These are phyloP conservation scores for Dendrobium chrysotoxum DNA, from an alignment of 106 monocot species.

Conservation along the genomic window DNA sequence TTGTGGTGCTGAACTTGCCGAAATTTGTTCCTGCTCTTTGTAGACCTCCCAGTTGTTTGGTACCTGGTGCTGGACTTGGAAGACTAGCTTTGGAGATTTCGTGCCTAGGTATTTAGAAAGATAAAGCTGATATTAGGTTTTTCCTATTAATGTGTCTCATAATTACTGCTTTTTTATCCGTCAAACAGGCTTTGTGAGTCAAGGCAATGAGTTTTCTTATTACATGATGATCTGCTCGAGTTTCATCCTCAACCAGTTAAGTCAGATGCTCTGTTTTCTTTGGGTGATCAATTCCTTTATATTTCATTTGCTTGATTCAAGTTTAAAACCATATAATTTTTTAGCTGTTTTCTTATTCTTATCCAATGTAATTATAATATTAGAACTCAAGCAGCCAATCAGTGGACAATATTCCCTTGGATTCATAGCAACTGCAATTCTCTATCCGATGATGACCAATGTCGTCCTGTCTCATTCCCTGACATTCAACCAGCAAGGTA, in stretches of 20 bases:
- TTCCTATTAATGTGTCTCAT: neutral
- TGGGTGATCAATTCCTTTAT: neutral
- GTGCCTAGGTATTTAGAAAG: constrained; percentile 55
- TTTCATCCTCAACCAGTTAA: constrained; percentile 95
- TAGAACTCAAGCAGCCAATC: constrained; percentile 56
- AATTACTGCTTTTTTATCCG: neutral
- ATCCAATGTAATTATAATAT: neutral
- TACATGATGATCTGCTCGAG: constrained; percentile 99
- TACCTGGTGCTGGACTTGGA: constrained; percentile 97
- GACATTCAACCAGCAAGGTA: constrained; percentile 94
- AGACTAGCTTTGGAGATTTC: constrained; percentile 95
- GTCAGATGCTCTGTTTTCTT: constrained; percentile 12
- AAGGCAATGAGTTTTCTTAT: constrained; percentile 99
- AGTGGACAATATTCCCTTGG: constrained; percentile 98
- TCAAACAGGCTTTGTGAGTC: constrained; percentile 65
- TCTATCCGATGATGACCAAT: constrained; percentile 81
- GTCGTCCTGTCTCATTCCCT: constrained; percentile 81
- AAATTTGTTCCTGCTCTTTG: neutral
- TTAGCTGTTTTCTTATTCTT: neutral
- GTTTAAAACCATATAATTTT: neutral
- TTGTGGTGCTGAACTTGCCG: neutral
- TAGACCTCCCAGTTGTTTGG: constrained; percentile 85
- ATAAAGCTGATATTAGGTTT: neutral
- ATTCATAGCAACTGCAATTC: constrained; percentile 96
- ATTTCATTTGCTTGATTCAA: neutral